Conservation (phyloP, 2,329 filamentous ascomycete genomes). For the Rhynchosporium secalis region DNA sequence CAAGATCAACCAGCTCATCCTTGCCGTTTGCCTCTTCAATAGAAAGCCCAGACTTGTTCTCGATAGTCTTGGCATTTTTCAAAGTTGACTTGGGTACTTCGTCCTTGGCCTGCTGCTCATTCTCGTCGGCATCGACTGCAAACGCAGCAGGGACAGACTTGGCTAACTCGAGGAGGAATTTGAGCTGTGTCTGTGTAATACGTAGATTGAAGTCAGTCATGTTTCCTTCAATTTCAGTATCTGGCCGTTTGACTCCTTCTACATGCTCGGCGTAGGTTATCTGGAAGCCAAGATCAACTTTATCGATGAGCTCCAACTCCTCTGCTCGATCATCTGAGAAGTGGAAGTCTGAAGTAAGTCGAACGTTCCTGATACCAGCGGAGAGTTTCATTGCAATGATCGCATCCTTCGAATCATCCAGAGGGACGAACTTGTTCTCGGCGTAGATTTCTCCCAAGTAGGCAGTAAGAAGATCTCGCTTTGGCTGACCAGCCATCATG, state of each 20-base stretch:
- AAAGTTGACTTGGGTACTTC: slow-evolving; percentile 61
- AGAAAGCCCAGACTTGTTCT: slow-evolving; percentile 13
- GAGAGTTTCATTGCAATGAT: slow-evolving; percentile 85
- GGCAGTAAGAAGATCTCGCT: slow-evolving; percentile 82
- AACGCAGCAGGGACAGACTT: slow-evolving; percentile 87
- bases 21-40: slow-evolving; percentile 36
- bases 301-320: slow-evolving; percentile 94
- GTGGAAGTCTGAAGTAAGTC: slow-evolving; percentile 85
- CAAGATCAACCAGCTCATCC: slow-evolving; percentile 53
- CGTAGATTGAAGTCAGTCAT: slow-evolving; percentile 93
- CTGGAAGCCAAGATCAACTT: slow-evolving; percentile 90
- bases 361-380: slow-evolving; percentile 88
- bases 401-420: slow-evolving; percentile 74
- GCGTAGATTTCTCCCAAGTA: slow-evolving; percentile 97
- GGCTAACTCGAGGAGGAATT: slow-evolving; percentile 84
- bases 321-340: slow-evolving; percentile 72
- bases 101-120: slow-evolving; percentile 71
- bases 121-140: slow-evolving; percentile 68
- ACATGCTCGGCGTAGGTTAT: slow-evolving; percentile 90
- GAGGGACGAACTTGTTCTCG: slow-evolving; percentile 84
- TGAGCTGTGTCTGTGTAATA: slow-evolving; percentile 87
- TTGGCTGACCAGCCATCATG: slow-evolving; percentile 66
- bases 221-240: slow-evolving; percentile 85
- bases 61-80: slow-evolving; percentile 32
- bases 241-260: slow-evolving; percentile 73